Base-by-base conservation (phyloP, 768 basidiomycete species). In the Pisolithus tinctorius region DNA sequence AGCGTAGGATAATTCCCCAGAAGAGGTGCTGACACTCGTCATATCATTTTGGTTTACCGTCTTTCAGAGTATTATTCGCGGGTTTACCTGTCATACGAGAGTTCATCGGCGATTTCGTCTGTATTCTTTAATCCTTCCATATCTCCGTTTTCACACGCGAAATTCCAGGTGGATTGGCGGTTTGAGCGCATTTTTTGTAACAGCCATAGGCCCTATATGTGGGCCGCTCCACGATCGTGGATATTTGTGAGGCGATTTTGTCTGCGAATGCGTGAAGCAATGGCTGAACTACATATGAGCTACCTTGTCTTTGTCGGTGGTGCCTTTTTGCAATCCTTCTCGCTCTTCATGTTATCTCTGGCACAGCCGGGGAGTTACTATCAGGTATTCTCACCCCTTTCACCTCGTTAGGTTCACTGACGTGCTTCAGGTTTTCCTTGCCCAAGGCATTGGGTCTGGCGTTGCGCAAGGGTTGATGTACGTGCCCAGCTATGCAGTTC, bases 381-480 rank as follows among this genome's bases (percentile, higher is more conserved):
- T 29, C 67, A 72, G 58, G 71, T 69, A 52, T 34, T 43, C 26
- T 25, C 31, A 17, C 31, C 4, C 29, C n/a, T 23, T 17, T 9
- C 4, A 13, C 3, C 46, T 6, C 8, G 25, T 7, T n/a, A 37
- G 16, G 25, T 25, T 13, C 4, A 30, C 20, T 47, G 51, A 53
- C 27, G 40, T 26, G 4, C 38, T 40, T 14, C 11, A 79, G 69
- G 55, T 73, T 14, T 65, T 79, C 45, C 68, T 78, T n/a, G 55
- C 64, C 20, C 77, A 79, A 58, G 78, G 75, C 2, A 49, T 79
- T n/a, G 58, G 63, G 14, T 59, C 65, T 2, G 76, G 78, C 1
- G 52, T 75, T 11, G 75, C 66, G 6, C 64, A 66, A 3, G 80
- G 77, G 13, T 48, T 78, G 31, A 58, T 76, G 36, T 80, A 70